These are phyloP conservation scores for Prunella vulgaris DNA, from an alignment of 257 asterid species.

Conservation along the genomic window DNA sequence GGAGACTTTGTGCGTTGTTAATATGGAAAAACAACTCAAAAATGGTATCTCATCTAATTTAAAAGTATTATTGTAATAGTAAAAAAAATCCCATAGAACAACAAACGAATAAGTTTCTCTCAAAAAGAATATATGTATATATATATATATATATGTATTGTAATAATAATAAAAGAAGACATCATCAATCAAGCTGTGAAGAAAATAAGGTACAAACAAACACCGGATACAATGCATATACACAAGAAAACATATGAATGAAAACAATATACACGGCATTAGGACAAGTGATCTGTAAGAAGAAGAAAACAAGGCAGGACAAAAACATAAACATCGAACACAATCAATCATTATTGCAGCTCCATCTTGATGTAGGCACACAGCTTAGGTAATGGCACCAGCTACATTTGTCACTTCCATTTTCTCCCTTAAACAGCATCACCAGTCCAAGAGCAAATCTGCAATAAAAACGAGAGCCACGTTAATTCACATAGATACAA, in stretches of 20 bases:
- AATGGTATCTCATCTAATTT: no score
- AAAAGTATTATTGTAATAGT: no score
- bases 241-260: constrained; percentile 10
- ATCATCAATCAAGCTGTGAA: not conserved
- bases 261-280: constrained; percentile 7
- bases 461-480: constrained; percentile 20
- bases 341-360: constrained; percentile 49
- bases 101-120: not conserved
- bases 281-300: not conserved
- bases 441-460: constrained; percentile 71
- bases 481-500: not conserved
- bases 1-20: no score
- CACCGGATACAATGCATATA: constrained; percentile 19
- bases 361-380: constrained; percentile 93
- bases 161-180: not conserved
- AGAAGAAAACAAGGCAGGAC: not conserved
- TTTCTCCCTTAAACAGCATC: constrained; percentile 72
- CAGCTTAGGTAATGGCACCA: constrained; percentile 97
- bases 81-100: no score
- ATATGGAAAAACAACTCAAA: no score
- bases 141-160: no score
- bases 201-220: not conserved
- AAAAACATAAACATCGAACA: not conserved
- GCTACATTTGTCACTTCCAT: constrained; percentile 60
- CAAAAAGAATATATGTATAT: not conserved